Evolutionary conservation across 1,139 yeast species (phyloP).

Genomic region (Magnusiomyces ingens): DNA sequence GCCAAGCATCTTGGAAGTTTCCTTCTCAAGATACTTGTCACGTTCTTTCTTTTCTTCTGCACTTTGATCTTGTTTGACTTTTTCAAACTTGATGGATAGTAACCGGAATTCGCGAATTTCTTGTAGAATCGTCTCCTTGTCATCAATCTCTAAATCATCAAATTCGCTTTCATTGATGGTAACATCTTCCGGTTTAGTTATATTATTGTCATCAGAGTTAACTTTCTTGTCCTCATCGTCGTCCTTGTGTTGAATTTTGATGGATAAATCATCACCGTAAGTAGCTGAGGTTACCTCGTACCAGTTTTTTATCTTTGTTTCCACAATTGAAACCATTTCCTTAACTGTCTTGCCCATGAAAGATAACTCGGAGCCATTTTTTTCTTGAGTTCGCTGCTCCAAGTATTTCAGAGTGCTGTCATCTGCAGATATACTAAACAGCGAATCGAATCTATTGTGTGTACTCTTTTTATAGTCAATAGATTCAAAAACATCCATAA

Average conservation of each 20-base stretch:
- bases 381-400: conserved; percentile 18
- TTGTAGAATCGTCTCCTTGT: conserved; percentile 10
- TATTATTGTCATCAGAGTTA: conserved; percentile 6
- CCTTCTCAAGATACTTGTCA: conserved; percentile 18
- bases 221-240: conserved; percentile 6
- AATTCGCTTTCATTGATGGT: conserved; percentile 24
- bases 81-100: conserved; percentile 26
- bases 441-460: conserved; percentile 19
- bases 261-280: conserved; percentile 8
- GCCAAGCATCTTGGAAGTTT: conserved; percentile 17
- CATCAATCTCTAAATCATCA: conserved; percentile 12
- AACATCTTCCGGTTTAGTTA: conserved; percentile 25
- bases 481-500: conserved; percentile 22
- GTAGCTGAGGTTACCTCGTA: conserved; percentile 11
- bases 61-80: conserved; percentile 20
- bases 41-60: conserved; percentile 21
- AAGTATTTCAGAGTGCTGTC: conserved; percentile 17
- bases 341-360: conserved; percentile 12
- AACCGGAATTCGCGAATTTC: conserved; percentile 30
- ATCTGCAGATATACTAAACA: conserved; percentile 17
- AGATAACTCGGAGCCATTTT: conserved; percentile 14
- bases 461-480: conserved; percentile 17
- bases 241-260: conserved; percentile 10
- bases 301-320: conserved; percentile 11
- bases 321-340: conserved; percentile 8